These are phyloP conservation scores for Ogataea sp. DNA, from an alignment of 805 yeast species.

Conservation along the genomic window DNA sequence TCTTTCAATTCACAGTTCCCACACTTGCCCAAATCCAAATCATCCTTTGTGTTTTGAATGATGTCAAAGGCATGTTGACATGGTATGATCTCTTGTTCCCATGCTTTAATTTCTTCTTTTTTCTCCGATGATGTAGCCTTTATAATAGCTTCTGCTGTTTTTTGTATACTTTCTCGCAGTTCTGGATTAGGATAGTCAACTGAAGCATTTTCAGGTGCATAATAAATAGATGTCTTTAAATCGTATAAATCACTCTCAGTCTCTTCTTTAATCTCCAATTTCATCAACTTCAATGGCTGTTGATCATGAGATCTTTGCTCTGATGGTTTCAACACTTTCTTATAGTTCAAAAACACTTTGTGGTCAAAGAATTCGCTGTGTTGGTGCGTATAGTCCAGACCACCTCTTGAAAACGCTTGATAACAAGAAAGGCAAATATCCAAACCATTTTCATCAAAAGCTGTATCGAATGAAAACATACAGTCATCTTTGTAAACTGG, in stretches of 20 bases:
- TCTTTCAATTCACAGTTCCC: constrained; percentile 53
- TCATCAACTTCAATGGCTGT: constrained; percentile 41
- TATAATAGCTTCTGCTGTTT: constrained; percentile 36
- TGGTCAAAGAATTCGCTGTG: constrained; percentile 52
- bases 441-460: constrained; percentile 46
- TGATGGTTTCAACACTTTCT: constrained; percentile 39
- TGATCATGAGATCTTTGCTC: constrained; percentile 19
- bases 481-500: constrained; percentile 83
- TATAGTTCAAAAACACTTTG: constrained; percentile 49
- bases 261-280: constrained; percentile 59
- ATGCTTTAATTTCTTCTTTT: constrained; percentile 69
- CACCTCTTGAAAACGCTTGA: constrained; percentile 53
- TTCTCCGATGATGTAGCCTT: constrained; percentile 50
- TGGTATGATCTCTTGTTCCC: constrained; percentile 83
- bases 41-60: constrained; percentile 25
- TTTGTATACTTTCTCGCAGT: constrained; percentile 21
- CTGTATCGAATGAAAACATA: constrained; percentile 73
- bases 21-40: constrained; percentile 38
- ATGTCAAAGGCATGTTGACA: constrained; percentile 70
- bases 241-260: constrained; percentile 58
- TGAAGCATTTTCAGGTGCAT: constrained; percentile 21
- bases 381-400: constrained; percentile 41
- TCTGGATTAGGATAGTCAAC: constrained; percentile 21
- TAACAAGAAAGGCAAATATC: constrained; percentile 72
- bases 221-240: constrained; percentile 32